These are phyloP conservation scores for Spathaspora hagerdaliae DNA, from an alignment of 805 yeast species.

Conservation along the genomic window DNA sequence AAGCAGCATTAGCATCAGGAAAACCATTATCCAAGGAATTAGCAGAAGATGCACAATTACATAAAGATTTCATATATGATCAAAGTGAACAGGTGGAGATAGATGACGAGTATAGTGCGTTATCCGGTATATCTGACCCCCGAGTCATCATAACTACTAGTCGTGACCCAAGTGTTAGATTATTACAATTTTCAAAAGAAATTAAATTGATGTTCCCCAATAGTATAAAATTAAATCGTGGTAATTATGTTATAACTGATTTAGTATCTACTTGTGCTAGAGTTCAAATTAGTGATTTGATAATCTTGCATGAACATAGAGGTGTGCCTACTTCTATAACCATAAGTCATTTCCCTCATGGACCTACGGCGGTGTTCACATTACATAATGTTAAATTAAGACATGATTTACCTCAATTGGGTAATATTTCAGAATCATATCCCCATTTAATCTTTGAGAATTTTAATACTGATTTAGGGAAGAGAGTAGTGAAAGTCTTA, in stretches of 20 bases:
- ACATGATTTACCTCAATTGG: constrained; percentile 84
- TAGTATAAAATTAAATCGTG: constrained; percentile 85
- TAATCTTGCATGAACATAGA: constrained; percentile 91
- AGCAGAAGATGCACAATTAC: constrained; percentile 80
- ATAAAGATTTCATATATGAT: constrained; percentile 80
- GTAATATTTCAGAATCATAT: constrained; percentile 85
- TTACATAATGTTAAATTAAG: constrained; percentile 90
- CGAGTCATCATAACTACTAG: constrained; percentile 90
- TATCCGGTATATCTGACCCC: constrained; percentile 89
- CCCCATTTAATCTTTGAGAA: constrained; percentile 95
- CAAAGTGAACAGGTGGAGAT: constrained; percentile 59
- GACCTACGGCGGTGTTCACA: constrained; percentile 93
- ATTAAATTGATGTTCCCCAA: constrained; percentile 86
- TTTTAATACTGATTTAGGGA: constrained; percentile 75
- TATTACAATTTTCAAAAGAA: constrained; percentile 91
- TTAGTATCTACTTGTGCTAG: constrained; percentile 79
- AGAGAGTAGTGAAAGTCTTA: constrained; percentile 72
- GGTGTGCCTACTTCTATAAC: constrained; percentile 97
- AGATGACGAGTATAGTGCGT: constrained; percentile 88
- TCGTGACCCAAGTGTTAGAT: constrained; percentile 80
- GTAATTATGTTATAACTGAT: constrained; percentile 83
- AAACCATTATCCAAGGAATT: constrained; percentile 85
- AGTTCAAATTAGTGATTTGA: constrained; percentile 77
- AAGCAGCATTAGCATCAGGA: constrained; percentile 87
- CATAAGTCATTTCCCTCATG: constrained; percentile 93